Conservation (phyloP, 176 grass and related monocot species). For the Raddia distichophylla region DNA sequence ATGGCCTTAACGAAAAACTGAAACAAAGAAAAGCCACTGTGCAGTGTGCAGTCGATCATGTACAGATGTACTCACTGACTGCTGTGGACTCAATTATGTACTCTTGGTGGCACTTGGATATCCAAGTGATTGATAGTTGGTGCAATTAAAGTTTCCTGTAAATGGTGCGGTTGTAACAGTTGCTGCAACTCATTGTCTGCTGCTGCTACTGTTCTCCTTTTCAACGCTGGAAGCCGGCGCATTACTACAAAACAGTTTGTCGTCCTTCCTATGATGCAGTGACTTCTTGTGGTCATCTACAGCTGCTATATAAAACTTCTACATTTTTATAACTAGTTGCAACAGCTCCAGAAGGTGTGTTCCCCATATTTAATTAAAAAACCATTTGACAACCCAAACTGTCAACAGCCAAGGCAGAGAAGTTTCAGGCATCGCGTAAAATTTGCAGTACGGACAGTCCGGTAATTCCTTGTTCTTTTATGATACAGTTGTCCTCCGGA, state of each 20-base stretch:
- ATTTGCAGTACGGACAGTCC: background rate
- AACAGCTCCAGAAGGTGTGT: background rate
- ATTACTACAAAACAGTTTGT: background rate
- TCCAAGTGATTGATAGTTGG: background rate
- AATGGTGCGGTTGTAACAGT: background rate
- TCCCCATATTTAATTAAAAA: background rate
- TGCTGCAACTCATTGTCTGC: background rate
- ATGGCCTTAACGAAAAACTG: too few relatives aligned
- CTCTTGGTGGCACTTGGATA: background rate
- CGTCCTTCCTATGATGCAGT: background rate
- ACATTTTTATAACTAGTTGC: background rate
- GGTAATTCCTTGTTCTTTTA: too few relatives aligned
- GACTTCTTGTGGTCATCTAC: background rate
- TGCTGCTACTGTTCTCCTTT: constrained; percentile 1
- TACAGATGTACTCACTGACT: too few relatives aligned
- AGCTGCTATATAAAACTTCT: background rate
- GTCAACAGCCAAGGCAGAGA: background rate
- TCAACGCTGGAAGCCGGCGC: background rate
- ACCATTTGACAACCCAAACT: background rate
- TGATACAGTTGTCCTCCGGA: background rate
- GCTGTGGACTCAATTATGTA: background rate
- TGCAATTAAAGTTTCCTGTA: background rate
- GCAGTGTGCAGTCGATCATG: too few relatives aligned
- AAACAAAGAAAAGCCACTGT: too few relatives aligned
- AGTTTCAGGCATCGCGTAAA: background rate